A percentile compares a stretch with the other conserved stretches of the same genome.
Evolutionary conservation across 176 grass and related monocot genomes (phyloP).

Genomic region (Paspalum notatum): DNA sequence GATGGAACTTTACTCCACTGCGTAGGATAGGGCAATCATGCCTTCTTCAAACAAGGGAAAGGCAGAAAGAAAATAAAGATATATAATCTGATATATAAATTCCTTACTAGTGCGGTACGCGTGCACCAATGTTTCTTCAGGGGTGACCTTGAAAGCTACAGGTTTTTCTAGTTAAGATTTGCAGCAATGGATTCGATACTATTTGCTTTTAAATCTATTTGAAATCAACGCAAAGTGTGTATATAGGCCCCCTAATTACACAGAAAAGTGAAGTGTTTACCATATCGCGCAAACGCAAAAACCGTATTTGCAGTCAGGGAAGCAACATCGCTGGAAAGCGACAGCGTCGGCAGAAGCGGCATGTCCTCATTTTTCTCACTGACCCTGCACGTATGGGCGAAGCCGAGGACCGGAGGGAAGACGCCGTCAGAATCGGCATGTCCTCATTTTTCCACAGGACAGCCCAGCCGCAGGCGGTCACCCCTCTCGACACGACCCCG

Average conservation of each 20-base stretch:
- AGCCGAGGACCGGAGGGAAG: not conserved
- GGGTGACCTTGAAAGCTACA: not conserved
- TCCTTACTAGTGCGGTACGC: too few relatives aligned
- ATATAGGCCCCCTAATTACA: too few relatives aligned
- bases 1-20: not conserved
- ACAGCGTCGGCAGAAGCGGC: not conserved
- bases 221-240: too few relatives aligned
- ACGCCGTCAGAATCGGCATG: not conserved
- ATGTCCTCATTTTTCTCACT: too few relatives aligned
- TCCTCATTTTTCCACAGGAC: not conserved
- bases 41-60: not conserved
- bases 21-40: not conserved
- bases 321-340: not conserved
- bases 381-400: not conserved
- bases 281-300: too few relatives aligned
- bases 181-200: too few relatives aligned
- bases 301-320: too few relatives aligned
- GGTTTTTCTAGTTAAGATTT: too few relatives aligned
- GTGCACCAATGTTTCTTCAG: too few relatives aligned
- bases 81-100: not conserved
- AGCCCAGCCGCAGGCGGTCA: too few relatives aligned
- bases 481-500: slow-evolving; percentile 3
- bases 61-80: not conserved
- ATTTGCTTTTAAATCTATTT: too few relatives aligned
- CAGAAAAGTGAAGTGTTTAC: too few relatives aligned